Percentiles rank a stretch among this genome's conserved stretches.
These are phyloP conservation scores for Ascoidea rubescens DNA, from an alignment of 805 yeast genomes.

Conservation along the genomic window DNA sequence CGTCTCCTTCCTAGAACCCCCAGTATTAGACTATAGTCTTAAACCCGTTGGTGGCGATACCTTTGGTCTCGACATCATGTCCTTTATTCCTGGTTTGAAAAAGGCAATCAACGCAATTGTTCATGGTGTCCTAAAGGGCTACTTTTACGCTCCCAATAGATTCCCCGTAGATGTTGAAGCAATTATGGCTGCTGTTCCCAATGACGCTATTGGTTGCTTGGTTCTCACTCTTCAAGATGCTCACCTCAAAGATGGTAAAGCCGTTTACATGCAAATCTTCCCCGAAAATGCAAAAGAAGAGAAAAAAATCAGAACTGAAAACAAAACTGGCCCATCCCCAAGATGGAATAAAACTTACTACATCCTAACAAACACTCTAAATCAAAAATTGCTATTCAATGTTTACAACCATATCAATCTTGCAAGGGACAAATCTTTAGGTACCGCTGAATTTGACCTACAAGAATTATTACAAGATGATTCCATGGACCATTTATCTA, in stretches of 20 bases:
- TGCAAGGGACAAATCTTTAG: constrained; percentile 7
- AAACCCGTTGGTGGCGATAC: constrained; percentile 86
- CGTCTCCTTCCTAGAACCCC: constrained; percentile 63
- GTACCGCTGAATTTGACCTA: constrained; percentile 26
- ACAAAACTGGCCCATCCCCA: constrained; percentile 43
- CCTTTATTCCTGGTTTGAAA: constrained; percentile 68
- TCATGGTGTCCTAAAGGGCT: constrained; percentile 59
- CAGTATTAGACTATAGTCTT: constrained; percentile 62
- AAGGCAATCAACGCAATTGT: constrained; percentile 56
- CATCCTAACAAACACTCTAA: constrained; percentile 40
- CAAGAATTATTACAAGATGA: constrained; percentile 39
- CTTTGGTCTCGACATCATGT: constrained; percentile 76
- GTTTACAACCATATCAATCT: constrained; percentile 3
- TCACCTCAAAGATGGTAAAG: constrained; percentile 28
- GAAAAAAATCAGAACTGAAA: constrained; percentile 30
- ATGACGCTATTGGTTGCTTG: constrained; percentile 58
- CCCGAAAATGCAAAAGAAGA: constrained; percentile 29
- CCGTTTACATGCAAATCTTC: constrained; percentile 43
- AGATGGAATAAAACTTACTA: constrained; percentile 54
- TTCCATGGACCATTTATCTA: constrained; percentile 22
- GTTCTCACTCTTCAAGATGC: constrained; percentile 50
- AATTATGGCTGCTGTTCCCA: constrained; percentile 44
- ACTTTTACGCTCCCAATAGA: constrained; percentile 74
- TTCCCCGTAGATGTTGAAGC: constrained; percentile 65
- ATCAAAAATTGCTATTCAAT: constrained; percentile 32